These are phyloP conservation scores for Lactarius sp. DNA, from an alignment of 768 basidiomycete genomes.

Conservation along the genomic window DNA sequence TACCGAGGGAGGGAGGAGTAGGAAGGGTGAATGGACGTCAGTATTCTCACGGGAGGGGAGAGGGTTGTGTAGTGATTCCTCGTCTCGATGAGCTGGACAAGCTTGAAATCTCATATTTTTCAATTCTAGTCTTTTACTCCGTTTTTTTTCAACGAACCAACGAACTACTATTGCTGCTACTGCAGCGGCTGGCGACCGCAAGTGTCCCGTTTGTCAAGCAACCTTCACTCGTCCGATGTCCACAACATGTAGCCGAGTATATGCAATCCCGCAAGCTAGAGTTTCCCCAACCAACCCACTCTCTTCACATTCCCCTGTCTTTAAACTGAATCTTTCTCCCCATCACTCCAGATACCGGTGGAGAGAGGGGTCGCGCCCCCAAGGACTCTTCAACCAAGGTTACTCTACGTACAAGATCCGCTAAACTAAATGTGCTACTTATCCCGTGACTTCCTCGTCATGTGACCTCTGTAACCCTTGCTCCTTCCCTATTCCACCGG, in stretches of 20 bases:
- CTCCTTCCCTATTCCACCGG: too few species aligned
- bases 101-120: too few species aligned
- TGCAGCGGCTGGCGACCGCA: slow-evolving; percentile 75
- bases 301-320: not conserved
- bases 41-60: slow-evolving; percentile 8
- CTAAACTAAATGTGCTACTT: too few species aligned
- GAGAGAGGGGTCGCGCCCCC: too few species aligned
- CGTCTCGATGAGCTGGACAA: too few species aligned
- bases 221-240: slow-evolving; percentile 87
- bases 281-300: slow-evolving; percentile 12
- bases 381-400: too few species aligned
- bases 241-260: slow-evolving; percentile 84
- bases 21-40: slow-evolving; percentile 9
- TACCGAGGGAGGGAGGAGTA: not conserved
- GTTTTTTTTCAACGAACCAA: too few species aligned
- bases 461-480: too few species aligned
- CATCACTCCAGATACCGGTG: slow-evolving; percentile 64
- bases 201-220: slow-evolving; percentile 81
- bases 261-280: slow-evolving; percentile 80
- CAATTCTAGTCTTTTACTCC: too few species aligned
- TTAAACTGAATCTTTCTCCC: not conserved
- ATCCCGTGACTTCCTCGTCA: too few species aligned
- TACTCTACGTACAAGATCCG: too few species aligned
- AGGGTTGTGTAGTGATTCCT: too few species aligned
- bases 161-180: not conserved